Base-by-base conservation (phyloP, 1,284 basidiomycete species). In the Cryptococcus sp. region DNA sequence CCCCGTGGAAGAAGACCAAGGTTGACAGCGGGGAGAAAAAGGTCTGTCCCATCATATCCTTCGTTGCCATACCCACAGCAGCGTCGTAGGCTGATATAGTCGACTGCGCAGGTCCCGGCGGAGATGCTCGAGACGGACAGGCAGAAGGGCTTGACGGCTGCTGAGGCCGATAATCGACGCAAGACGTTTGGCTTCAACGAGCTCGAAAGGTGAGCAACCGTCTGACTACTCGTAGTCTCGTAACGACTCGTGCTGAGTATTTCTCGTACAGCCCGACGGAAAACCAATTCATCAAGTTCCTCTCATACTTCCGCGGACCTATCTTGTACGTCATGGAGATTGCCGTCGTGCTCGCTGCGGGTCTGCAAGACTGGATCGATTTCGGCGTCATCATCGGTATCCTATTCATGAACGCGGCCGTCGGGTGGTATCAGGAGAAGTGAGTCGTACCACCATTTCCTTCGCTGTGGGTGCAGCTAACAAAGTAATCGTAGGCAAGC, bases 341-440 rank as follows among this genome's bases (percentile, higher is more conserved):
- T 45, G 83, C 83, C 44, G 83, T 83, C 51, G 61, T 83, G 39
- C 80, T 84, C 62, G 81, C 83, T 56, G 83, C 82, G 53, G 83
- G 81, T 59, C 79, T 84, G 39, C 80, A 79, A 53, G 83, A 84
- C 68, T 84, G 83, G 83, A 80, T 81, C 61, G 83, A 84, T 70
- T 82, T 84, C 67, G 83, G 83, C 74, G 82, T 84, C 50, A 83
- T 83, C 57, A 81, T 82, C 57, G 81, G 73, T 46, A 80, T 80
- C 41, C 38, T 67, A 42, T 57, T 78, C 51, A 71, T 80, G 62
- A 84, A 84, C 77, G 83, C 83, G 47, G 78, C 81, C 56, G 83
- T 84, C 63, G 83, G 83, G 54, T 84, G 83, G 83, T 84, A 84
- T 70, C 83, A 84, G 69, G 83, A 84, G 68, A 84, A 84, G 79